A percentile compares a stretch with the other conserved stretches of the same genome.
Evolutionary conservation across 2,329 filamentous ascomycete species (phyloP).

Genomic region (Penicillium palitans): DNA sequence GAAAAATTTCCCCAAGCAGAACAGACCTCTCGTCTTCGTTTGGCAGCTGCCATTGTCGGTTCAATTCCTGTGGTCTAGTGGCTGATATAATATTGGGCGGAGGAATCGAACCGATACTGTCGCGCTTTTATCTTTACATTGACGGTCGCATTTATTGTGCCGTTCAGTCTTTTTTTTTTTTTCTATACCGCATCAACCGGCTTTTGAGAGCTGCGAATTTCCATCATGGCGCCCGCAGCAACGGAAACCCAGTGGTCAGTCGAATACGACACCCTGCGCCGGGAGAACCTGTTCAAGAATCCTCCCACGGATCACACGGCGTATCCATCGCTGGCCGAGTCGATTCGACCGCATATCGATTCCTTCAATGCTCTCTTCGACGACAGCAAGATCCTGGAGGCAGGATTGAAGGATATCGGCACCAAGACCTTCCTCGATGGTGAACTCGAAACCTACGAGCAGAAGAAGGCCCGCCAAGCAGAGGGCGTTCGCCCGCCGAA

Average conservation of each 20-base stretch:
- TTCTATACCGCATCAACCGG: conserved; percentile 11
- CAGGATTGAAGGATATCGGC: conserved; percentile 84
- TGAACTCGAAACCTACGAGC: conserved; percentile 50
- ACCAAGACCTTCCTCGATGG: conserved; percentile 85
- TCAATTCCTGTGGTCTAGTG: conserved; percentile 25
- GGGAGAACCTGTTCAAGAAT: conserved; percentile 84
- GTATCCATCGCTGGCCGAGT: conserved; percentile 80
- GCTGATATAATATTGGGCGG: conserved; percentile 17
- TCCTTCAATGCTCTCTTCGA: conserved; percentile 92
- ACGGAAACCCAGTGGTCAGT: conserved; percentile 77
- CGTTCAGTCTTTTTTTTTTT: conserved; percentile 12
- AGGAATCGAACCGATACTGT: conserved; percentile 6
- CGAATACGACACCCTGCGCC: conserved; percentile 79
- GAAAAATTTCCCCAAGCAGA: conserved; percentile 43
- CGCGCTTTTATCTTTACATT: background rate
- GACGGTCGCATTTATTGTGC: conserved; percentile 11
- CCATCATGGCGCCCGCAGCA: conserved; percentile 55
- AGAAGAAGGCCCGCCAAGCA: conserved; percentile 47
- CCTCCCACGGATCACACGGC: conserved; percentile 84
- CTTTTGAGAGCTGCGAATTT: conserved; percentile 14
- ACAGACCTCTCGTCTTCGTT: conserved; percentile 24
- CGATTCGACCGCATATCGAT: conserved; percentile 89
- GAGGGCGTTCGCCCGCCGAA: conserved; percentile 55
- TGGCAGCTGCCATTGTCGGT: conserved; percentile 29
- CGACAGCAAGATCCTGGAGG: conserved; percentile 68